Evolutionary conservation across 345 rosid species (phyloP).

Genomic region (Eucalyptus curtisii): DNA sequence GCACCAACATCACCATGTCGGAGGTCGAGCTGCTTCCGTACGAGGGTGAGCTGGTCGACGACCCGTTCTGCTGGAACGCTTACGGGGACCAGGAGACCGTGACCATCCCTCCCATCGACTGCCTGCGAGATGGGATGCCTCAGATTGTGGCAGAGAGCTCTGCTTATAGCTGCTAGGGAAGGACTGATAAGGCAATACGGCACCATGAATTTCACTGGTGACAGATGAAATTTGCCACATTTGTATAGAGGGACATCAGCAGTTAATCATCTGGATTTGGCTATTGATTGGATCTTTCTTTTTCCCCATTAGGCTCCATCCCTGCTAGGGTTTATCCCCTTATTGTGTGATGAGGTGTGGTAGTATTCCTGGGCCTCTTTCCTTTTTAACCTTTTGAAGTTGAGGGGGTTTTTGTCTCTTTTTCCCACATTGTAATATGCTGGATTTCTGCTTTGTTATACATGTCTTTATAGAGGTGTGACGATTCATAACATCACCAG

Average conservation of each 20-base stretch:
- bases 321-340: constrained; percentile 56
- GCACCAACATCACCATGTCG: constrained; percentile 84
- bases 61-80: constrained; percentile 98
- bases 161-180: constrained; percentile 21
- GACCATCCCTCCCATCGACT: constrained; percentile 75
- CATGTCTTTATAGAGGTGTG: neutral
- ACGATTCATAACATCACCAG: neutral
- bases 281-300: neutral
- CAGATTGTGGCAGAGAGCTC: constrained; percentile 18
- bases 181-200: neutral
- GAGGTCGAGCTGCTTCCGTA: constrained; percentile 87
- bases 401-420: neutral
- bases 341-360: constrained; percentile 52
- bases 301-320: constrained; percentile 34
- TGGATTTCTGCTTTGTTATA: neutral
- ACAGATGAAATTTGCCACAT: neutral
- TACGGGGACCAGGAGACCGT: constrained; percentile 74
- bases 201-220: neutral
- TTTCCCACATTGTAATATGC: neutral
- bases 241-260: neutral
- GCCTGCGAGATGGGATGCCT: constrained; percentile 74
- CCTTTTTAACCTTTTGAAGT: neutral
- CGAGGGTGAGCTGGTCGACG: constrained; percentile 80
- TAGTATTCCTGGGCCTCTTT: neutral
- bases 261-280: neutral